Percentiles rank a stretch among this genome's conserved stretches.
These are phyloP conservation scores for Colletotrichum cuscutae DNA, from an alignment of 2,329 filamentous ascomycete species.

Conservation along the genomic window DNA sequence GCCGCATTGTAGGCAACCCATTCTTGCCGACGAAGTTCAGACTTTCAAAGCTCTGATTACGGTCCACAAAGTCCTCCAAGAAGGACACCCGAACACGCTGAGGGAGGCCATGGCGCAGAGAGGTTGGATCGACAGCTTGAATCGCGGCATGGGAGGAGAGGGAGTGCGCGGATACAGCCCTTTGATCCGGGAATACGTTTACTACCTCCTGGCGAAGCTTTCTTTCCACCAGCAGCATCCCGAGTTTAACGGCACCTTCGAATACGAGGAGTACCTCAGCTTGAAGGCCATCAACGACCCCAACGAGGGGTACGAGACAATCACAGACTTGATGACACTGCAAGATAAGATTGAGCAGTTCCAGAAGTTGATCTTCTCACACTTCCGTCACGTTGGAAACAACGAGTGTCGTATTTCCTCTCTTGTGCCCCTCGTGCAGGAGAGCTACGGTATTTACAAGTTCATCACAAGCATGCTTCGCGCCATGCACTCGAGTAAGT, in stretches of 20 bases:
- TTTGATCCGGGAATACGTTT: constrained; percentile 96
- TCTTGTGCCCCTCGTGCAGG: constrained; percentile 91
- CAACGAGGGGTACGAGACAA: constrained; percentile 97
- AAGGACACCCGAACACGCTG: constrained; percentile 89
- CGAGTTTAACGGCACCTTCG: constrained; percentile 98
- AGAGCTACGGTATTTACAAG: constrained; percentile 99
- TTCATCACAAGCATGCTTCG: constrained; percentile 99
- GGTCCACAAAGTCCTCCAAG: constrained; percentile 96
- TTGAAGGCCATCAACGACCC: constrained; percentile 98
- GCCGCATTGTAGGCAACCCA: constrained; percentile 78
- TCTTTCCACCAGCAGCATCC: constrained; percentile 97
- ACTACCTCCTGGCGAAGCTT: constrained; percentile 92
- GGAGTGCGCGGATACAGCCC: constrained; percentile 91
- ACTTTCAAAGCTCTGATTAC: constrained; percentile 99
- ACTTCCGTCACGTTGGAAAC: constrained; percentile 90
- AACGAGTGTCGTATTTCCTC: constrained; percentile 98
- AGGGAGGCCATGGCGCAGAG: constrained; percentile 90
- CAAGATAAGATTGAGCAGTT: constrained; percentile 99
- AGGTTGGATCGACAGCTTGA: constrained; percentile 92
- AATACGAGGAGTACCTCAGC: constrained; percentile 99
- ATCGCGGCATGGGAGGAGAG: constrained; percentile 83
- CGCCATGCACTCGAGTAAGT: constrained; percentile 93
- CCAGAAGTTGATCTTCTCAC: constrained; percentile 97
- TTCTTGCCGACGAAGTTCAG: constrained; percentile 97
- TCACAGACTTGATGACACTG: constrained; percentile 93